Percentiles rank a stretch among this genome's conserved stretches.
phyloP scores from a whole-genome alignment of 2,329 filamentous ascomycete species.

The Sporothrix protearum region DNA sequence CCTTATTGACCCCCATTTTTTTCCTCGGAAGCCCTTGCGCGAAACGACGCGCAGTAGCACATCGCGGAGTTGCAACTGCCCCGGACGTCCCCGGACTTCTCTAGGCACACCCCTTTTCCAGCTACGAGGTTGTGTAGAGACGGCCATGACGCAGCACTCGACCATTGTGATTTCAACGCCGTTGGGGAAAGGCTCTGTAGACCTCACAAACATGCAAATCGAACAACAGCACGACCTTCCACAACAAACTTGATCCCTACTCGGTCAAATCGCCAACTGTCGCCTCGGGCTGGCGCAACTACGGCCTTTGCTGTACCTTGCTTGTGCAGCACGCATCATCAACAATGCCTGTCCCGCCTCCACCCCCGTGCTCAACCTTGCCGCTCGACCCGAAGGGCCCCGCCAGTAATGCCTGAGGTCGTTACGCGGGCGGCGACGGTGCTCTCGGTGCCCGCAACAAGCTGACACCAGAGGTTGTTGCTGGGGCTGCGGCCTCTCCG shows the following conservation, averaged over 20 bases:
- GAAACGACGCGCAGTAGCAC: not conserved
- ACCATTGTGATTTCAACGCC: not conserved
- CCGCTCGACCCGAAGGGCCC: slow-evolving; percentile 26
- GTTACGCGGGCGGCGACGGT: slow-evolving; percentile 42
- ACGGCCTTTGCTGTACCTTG: no score
- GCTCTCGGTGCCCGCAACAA: slow-evolving; percentile 50
- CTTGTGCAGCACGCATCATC: not conserved
- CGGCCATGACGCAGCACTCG: not conserved
- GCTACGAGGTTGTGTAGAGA: not conserved
- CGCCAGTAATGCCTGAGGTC: slow-evolving; percentile 41
- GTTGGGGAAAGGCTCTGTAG: not conserved
- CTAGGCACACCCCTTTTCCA: not conserved
- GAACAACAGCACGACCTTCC: not conserved
- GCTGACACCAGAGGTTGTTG: slow-evolving; percentile 51
- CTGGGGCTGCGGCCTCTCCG: slow-evolving; percentile 45
- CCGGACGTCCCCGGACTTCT: not conserved
- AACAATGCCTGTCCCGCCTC: slow-evolving; percentile 2
- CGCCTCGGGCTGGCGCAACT: not conserved
- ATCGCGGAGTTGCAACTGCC: slow-evolving; percentile 1
- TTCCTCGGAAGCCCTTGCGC: slow-evolving; percentile 15
- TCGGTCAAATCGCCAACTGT: not conserved
- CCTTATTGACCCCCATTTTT: slow-evolving; percentile 8
- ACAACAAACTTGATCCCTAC: not conserved
- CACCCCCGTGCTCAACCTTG: slow-evolving; percentile 25
- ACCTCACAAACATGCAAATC: not conserved